A percentile compares a stretch with the other conserved stretches of the same genome.
Evolutionary conservation across 2,329 filamentous ascomycete species (phyloP).

Genomic region (Fusarium nurragi): DNA sequence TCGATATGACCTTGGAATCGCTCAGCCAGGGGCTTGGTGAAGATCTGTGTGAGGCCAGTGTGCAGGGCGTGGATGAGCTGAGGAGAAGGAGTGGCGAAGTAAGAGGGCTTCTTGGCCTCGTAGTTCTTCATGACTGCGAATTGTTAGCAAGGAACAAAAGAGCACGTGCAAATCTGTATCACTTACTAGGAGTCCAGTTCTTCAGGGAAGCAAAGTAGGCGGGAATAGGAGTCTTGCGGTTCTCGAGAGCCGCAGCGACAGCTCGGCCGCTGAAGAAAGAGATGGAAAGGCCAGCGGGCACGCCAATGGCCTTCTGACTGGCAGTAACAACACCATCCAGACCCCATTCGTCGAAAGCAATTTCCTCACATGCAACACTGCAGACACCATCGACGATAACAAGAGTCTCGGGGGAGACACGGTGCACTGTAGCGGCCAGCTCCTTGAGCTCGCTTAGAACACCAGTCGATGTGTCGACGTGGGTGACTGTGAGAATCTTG

Average conservation of each 20-base stretch:
- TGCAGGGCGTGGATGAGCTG: constrained; percentile 94
- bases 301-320: constrained; percentile 96
- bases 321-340: constrained; percentile 94
- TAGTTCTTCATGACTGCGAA: constrained; percentile 93
- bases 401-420: constrained; percentile 89
- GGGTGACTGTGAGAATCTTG: constrained; percentile 93
- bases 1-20: constrained; percentile 84
- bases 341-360: constrained; percentile 94
- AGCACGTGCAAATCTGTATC: background rate
- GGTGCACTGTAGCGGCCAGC: constrained; percentile 82
- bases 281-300: constrained; percentile 92
- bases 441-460: constrained; percentile 91
- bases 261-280: constrained; percentile 92
- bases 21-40: constrained; percentile 80
- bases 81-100: constrained; percentile 96
- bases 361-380: constrained; percentile 95
- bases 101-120: constrained; percentile 95
- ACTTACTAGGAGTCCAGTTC: constrained; percentile 92
- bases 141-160: constrained; percentile 23
- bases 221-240: constrained; percentile 80
- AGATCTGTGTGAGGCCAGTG: constrained; percentile 86
- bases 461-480: constrained; percentile 97
- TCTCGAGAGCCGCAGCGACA: constrained; percentile 77
- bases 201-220: constrained; percentile 97
- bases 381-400: constrained; percentile 96